Evolutionary conservation across 129 eudicot species (phyloP), one percentile per base, ranked within the genome.

Genomic region (Flaveria ramosissima): DNA sequence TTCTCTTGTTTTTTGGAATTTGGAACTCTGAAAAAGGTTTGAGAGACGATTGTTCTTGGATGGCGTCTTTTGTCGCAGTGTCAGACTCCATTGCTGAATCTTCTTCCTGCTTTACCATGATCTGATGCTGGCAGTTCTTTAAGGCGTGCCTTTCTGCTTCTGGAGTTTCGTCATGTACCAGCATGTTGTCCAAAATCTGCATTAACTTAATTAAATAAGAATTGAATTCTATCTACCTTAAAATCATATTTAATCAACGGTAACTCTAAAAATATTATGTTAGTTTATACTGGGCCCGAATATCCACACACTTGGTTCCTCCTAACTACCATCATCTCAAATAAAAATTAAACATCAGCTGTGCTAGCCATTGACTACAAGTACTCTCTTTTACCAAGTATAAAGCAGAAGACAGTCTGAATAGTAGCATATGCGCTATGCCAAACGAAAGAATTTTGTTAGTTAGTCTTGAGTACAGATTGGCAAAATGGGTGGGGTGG

Each of bases 171-270:
- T 86, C 86, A 24, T 86, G 84, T 71, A 84, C 73, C 64, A 73
- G 79, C 55, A 89, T 83, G 32, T 86, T 89, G 80, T 92, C 97
- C 74, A 89, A 74, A 76, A 87, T 92, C 97, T 92, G 92, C 75
- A 70, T n/a, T 47, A 42, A 68, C 51, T 19, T 73, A 15, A 21
- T 20, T 26, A 20, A 64, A 3, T 9, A 71, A 13, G 45, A 75
- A 63, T 71, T 11, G 47, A 65, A 46, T n/a, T 75, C 36, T 16
- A 66, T 56, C 4, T 47, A 68, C 36, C 71, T 9, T 7, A 36
- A 16, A 16, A n/a, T 19, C 24, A 16, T 27, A 15, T 32, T 63
- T 32, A 27, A 6, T 32, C 12, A 7, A 1, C 2, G 1, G 32
- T 27, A 21, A 20, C 16, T 24, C 36, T 60, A 23, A 32, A 20